Evolutionary conservation across 2,329 filamentous ascomycete genomes (phyloP), one percentile per base, ranked within the genome.

Genomic region (Niveomyces coronatus): DNA sequence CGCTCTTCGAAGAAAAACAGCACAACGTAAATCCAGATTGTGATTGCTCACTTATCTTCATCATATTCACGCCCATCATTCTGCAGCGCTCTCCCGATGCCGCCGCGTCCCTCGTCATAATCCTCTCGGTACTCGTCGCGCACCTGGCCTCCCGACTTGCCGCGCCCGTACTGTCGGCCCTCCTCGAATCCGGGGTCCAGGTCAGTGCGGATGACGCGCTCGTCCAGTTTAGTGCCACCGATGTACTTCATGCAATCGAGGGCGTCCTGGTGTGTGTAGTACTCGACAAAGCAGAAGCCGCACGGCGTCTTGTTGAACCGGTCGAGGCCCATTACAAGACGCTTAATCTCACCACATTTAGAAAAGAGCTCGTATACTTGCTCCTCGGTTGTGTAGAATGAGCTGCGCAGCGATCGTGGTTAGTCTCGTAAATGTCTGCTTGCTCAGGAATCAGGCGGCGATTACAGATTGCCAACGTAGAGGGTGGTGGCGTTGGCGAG

Each of bases 211-310:
- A 98, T 95, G 55, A 98, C 82, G 51, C 91, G 80, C 70, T 98
- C 91, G 60, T 98, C 91, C 31, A 98, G 75, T 68, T 98, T 98
- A 24, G 91, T 98, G 41, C 91, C 91, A 40, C 91, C 91, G 53
- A 98, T 82, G 59, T 96, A 98, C 65, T 96, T 98, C 79, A 98
- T 81, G 63, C 89, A 96, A 60, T 98, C 91, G 35, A 98, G 73
- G 8, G 91, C 91, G 60, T 98, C 91, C 56, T 94, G 82, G 60
- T 96, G 91, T 20, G 82, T 95, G 68, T 95, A 96, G 67, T 98
- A 98, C 64, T 98, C 91, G 54, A 98, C 91, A 56, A 98, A 98
- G 70, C 91, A 98, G 71, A 98, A 98, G 28, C 91, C 91, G 62
- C 91, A 98, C 2, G 91, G 91, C 1, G 91, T 98, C 68, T 98